These are phyloP conservation scores for Colletotrichum agaves DNA, from an alignment of 2,329 filamentous ascomycete species.

Conservation along the genomic window DNA sequence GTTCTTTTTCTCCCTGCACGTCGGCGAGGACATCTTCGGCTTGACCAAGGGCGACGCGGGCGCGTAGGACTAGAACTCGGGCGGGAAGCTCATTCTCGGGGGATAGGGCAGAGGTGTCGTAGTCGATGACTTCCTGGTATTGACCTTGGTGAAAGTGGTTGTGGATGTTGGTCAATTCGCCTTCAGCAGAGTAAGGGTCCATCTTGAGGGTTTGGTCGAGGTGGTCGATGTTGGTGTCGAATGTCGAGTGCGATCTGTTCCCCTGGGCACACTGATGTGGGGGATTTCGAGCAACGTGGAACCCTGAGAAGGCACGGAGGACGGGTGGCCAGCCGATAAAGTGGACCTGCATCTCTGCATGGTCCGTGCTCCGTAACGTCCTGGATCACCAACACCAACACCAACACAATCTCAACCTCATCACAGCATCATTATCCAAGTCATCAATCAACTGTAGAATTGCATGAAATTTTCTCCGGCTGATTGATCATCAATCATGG, in stretches of 20 bases:
- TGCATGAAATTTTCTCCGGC: too few species aligned
- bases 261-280: constrained; percentile 49
- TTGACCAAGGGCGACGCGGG: constrained; percentile 85
- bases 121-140: constrained; percentile 87
- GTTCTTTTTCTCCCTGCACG: constrained; percentile 70
- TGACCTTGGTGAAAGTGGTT: constrained; percentile 82
- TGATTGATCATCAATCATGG: too few species aligned
- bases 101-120: constrained; percentile 83
- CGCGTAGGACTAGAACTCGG: constrained; percentile 81
- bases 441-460: too few species aligned
- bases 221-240: constrained; percentile 33
- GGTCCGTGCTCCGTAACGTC: constrained; percentile 18
- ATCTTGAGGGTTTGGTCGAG: constrained; percentile 53
- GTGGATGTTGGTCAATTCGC: constrained; percentile 78
- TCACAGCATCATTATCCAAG: too few species aligned
- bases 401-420: too few species aligned
- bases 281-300: constrained; percentile 63
- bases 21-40: constrained; percentile 77
- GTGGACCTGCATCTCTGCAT: background rate
- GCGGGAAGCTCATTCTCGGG: constrained; percentile 80
- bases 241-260: constrained; percentile 32
- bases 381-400: too few species aligned
- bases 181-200: constrained; percentile 78
- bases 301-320: constrained; percentile 60
- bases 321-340: constrained; percentile 43